Evolutionary conservation across 257 asterid genomes (phyloP).

Genomic region (Solanum bulbocastanum): DNA sequence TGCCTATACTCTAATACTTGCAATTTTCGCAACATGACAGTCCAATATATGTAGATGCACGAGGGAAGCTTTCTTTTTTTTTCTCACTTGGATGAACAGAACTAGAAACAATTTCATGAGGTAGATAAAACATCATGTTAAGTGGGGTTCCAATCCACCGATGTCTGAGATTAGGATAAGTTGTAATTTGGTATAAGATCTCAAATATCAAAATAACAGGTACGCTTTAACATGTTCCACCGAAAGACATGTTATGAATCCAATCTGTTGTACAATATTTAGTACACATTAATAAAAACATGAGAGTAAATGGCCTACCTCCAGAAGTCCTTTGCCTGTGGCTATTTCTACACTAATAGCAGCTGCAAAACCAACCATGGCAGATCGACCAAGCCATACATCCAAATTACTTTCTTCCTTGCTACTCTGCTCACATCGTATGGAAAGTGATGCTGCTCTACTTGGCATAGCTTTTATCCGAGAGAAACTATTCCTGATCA

Average conservation of each 20-base stretch:
- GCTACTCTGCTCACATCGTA: conserved; percentile 71
- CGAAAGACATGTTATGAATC: not conserved
- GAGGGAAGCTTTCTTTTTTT: not conserved
- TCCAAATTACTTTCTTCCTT: conserved; percentile 53
- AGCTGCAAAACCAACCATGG: conserved; percentile 79
- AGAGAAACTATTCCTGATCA: conserved; percentile 16
- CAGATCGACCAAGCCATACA: conserved; percentile 80
- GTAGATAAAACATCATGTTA: not conserved
- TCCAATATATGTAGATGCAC: not conserved
- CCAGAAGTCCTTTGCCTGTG: conserved; percentile 79
- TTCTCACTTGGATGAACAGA: not conserved
- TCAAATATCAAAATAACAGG: not conserved
- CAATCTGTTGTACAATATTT: not conserved
- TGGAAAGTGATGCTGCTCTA: conserved; percentile 22
- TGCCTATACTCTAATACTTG: not conserved
- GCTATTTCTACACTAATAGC: conserved; percentile 62
- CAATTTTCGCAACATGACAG: not conserved
- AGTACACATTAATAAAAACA: not conserved
- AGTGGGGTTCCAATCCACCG: not conserved
- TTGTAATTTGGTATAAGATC: not conserved
- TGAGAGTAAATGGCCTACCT: conserved; percentile 13
- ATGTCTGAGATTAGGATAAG: not conserved
- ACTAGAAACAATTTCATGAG: not conserved
- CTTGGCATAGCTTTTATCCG: conserved; percentile 6
- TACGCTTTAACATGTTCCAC: not conserved